A percentile compares a stretch with the other conserved stretches of the same genome.
Evolutionary conservation across 371 early-diverging fungal species (phyloP).

Genomic region (Blakeslea trispora): DNA sequence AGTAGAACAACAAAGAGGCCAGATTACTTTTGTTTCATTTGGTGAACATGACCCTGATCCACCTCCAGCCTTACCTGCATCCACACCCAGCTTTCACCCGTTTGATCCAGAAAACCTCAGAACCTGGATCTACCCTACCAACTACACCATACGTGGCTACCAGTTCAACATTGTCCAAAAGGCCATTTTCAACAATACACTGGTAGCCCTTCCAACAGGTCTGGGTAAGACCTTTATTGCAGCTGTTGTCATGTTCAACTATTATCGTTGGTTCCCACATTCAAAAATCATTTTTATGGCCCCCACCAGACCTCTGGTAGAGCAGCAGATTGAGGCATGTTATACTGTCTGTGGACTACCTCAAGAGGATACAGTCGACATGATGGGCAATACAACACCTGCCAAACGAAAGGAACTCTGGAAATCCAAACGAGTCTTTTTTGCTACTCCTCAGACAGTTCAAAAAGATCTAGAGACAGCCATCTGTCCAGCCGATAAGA

Average conservation of each 20-base stretch:
- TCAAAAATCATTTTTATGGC: conserved; percentile 91
- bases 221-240: conserved; percentile 97
- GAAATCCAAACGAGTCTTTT: conserved; percentile 73
- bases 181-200: conserved; percentile 81
- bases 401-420: conserved; percentile 58
- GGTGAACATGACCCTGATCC: conserved; percentile 22
- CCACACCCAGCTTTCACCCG: conserved; percentile 40
- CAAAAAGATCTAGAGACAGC: conserved; percentile 78
- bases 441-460: conserved; percentile 88
- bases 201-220: conserved; percentile 90
- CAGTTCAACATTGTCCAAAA: conserved; percentile 85
- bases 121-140: conserved; percentile 84
- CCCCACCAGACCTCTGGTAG: conserved; percentile 90
- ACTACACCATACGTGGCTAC: conserved; percentile 80
- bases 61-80: conserved; percentile 13
- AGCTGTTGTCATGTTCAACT: conserved; percentile 94
- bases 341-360: conserved; percentile 72
- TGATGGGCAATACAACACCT: conserved; percentile 74
- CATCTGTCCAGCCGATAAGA: conserved; percentile 53
- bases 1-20: conserved; percentile 15
- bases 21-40: conserved; percentile 18
- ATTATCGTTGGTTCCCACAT: conserved; percentile 92
- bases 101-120: conserved; percentile 56
- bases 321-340: conserved; percentile 91
- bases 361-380: conserved; percentile 65